phyloP scores from a whole-genome alignment of 306 rosid species.

The Cucurbita argyrosperma region DNA sequence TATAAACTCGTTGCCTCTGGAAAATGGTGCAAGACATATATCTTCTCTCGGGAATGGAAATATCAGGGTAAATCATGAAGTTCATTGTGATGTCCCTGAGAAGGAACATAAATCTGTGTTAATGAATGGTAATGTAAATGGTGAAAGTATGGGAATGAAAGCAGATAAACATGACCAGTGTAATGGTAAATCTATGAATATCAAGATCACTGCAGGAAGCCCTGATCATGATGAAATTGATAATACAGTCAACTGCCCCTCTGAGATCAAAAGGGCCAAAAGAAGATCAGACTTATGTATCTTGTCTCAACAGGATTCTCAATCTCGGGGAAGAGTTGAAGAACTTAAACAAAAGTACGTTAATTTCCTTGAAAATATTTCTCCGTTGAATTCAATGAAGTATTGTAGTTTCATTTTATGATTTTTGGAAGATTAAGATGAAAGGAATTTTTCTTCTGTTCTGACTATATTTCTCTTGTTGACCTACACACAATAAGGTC shows the following conservation, averaged over 20 bases:
- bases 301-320: conserved; percentile 50
- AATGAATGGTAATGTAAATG: conserved; percentile 23
- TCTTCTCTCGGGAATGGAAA: conserved; percentile 21
- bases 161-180: conserved; percentile 22
- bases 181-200: conserved; percentile 19
- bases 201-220: conserved; percentile 15
- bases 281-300: conserved; percentile 40
- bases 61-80: conserved; percentile 23
- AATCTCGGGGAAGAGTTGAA: conserved; percentile 45
- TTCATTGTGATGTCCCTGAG: conserved; percentile 15
- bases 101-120: conserved; percentile 16
- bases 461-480: not conserved
- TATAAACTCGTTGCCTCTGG: conserved; percentile 27
- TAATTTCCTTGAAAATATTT: not conserved
- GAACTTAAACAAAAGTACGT: conserved; percentile 60
- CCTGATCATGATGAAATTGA: conserved; percentile 25
- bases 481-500: not conserved
- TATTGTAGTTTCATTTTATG: not conserved
- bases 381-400: not conserved
- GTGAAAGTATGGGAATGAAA: conserved; percentile 13
- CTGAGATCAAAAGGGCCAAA: conserved; percentile 31
- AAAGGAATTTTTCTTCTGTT: not conserved
- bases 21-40: conserved; percentile 33
- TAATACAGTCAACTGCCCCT: conserved; percentile 15
- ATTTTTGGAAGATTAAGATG: not conserved